Evolutionary conservation across 2,329 filamentous ascomycete species (phyloP).

Genomic region (Westerdykella sp.): DNA sequence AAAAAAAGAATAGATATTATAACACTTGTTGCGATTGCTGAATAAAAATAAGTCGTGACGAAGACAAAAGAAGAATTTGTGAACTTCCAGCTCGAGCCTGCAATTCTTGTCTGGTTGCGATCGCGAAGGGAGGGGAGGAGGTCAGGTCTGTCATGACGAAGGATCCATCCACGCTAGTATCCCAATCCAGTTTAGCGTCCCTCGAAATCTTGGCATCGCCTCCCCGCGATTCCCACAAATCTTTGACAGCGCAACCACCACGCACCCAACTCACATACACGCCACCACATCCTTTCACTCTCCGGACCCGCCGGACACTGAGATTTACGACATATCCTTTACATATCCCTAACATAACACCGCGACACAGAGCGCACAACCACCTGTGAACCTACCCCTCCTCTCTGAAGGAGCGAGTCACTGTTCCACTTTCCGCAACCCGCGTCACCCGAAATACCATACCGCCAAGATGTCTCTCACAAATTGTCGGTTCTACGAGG

Average conservation of each 20-base stretch:
- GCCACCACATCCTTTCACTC: neutral
- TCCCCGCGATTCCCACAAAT: slow-evolving; percentile 16
- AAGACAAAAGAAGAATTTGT: too few relatives aligned
- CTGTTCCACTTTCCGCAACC: slow-evolving; percentile 1
- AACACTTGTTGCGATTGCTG: too few relatives aligned
- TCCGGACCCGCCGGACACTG: neutral
- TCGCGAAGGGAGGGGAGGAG: too few relatives aligned
- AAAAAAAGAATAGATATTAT: too few relatives aligned
- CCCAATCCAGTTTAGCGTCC: too few relatives aligned
- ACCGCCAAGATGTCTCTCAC: slow-evolving; percentile 77
- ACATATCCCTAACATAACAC: neutral
- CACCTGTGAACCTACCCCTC: neutral
- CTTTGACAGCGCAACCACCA: slow-evolving; percentile 18
- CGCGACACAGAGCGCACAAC: too few relatives aligned
- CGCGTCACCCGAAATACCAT: slow-evolving; percentile 3
- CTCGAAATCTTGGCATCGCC: slow-evolving; percentile 12
- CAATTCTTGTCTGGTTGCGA: too few relatives aligned
- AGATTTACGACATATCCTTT: neutral
- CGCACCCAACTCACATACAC: neutral
- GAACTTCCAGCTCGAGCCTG: too few relatives aligned
- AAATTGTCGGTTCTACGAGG: slow-evolving; percentile 95
- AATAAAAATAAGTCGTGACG: too few relatives aligned
- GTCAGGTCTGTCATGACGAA: too few relatives aligned
- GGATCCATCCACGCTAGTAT: too few relatives aligned
- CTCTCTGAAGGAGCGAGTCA: slow-evolving; percentile 1